Base-by-base conservation (phyloP, 169 alveolate genomes). In the Eimeria tenella region DNA sequence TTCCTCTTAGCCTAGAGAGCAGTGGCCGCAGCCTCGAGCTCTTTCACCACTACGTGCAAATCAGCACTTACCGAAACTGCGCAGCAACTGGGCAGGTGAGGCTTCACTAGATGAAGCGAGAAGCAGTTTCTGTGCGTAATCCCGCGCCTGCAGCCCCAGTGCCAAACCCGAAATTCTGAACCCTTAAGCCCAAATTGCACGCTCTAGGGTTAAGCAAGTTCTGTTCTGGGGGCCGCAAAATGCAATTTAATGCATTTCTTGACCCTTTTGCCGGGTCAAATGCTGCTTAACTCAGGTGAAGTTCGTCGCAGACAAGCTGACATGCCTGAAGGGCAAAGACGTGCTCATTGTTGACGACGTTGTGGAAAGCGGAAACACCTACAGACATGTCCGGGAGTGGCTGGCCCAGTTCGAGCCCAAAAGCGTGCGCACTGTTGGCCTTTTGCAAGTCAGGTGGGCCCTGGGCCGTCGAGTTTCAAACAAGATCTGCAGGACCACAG, bases 281-380 rank as follows among this genome's bases (percentile, higher is more conserved):
- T 52, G 42, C 58, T 79, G 13, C 25, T 15, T 23, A 1, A 8
- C 3, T 21, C 31, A 93, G 94, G 83, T 93, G 56, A 42, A 42
- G 55, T 75, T 93, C n/a, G 10, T 94, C 1, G 68, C 90, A 19
- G 97, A 95, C 74, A 96, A 96, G 31, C 90, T 96, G 95, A 91
- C 96, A 5, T 53, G 93, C 62, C 79, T 96, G 55, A 75, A 87
- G 62, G 97, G 58, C 73, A 95, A 96, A 68, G 88, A 96, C 52
- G 97, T 96, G n/a, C 94, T 96, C 25, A 88, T 96, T 79, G 96
- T 95, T 23, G 97, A 96, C 79, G 97, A 96, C 86, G 95, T 96
- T 63, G 91, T 96, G n/a, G 97, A 96, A 83, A 96, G 97, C 9
- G 95, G 96, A 11, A 89, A 71, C 86, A 94, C 96, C 15, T 90